These are phyloP conservation scores for Pezizomycotina sp. DNA, from an alignment of 2,329 filamentous ascomycete species.

Conservation along the genomic window DNA sequence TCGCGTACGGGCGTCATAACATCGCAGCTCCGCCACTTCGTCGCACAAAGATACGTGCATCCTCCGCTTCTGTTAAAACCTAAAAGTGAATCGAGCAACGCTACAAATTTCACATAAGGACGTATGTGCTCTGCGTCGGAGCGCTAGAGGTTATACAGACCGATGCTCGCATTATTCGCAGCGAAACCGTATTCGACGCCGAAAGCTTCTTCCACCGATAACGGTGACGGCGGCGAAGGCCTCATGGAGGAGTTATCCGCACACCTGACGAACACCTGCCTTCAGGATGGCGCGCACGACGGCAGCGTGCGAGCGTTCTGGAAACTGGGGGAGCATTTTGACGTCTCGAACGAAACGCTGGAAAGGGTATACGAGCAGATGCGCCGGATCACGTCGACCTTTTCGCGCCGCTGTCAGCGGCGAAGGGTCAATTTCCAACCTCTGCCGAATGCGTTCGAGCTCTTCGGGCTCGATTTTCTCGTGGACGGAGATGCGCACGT, in stretches of 20 bases:
- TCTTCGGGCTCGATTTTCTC: constrained; percentile 82
- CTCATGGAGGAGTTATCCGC: constrained; percentile 40
- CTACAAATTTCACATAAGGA: constrained; percentile 87
- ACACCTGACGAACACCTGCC: constrained; percentile 89
- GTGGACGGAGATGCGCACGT: constrained; percentile 48
- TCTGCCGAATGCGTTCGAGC: constrained; percentile 72
- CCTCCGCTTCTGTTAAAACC: constrained; percentile 57
- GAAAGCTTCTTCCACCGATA: constrained; percentile 22
- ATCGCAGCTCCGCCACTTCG: constrained; percentile 85
- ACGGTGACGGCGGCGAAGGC: constrained; percentile 28
- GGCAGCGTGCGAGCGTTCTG: constrained; percentile 62
- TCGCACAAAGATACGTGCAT: constrained; percentile 88
- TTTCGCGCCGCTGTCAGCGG: constrained; percentile 67
- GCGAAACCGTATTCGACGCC: constrained; percentile 55
- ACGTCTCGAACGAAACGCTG: constrained; percentile 34
- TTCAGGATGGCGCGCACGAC: constrained; percentile 48
- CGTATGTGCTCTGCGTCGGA: constrained; percentile 71
- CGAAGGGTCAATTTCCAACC: constrained; percentile 86
- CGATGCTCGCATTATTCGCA: constrained; percentile 89
- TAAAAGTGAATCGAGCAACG: constrained; percentile 35
- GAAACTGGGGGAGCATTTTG: constrained; percentile 35
- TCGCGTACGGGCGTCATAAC: constrained; percentile 52
- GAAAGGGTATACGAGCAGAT: constrained; percentile 57
- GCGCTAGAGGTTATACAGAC: constrained; percentile 66
- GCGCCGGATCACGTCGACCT: constrained; percentile 52